A percentile compares a stretch with the other conserved stretches of the same genome.
Conservation (phyloP, 805 yeast species). For the Ogataea nitratoaversa region DNA sequence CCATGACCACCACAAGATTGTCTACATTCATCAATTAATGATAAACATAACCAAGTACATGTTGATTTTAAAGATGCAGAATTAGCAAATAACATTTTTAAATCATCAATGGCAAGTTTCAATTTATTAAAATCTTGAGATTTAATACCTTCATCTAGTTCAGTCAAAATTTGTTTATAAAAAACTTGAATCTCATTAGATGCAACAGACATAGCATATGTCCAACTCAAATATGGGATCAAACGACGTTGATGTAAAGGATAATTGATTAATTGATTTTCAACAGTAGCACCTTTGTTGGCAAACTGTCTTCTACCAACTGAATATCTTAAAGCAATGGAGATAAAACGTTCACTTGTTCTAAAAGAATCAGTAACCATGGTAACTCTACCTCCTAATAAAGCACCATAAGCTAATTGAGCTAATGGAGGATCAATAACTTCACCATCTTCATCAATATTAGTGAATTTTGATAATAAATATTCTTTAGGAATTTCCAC, state of each 20-base stretch:
- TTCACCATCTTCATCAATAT: slow-evolving; percentile 62
- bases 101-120: slow-evolving; percentile 46
- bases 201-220: slow-evolving; percentile 72
- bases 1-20: slow-evolving; percentile 98
- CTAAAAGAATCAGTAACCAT: slow-evolving; percentile 87
- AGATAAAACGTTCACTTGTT: slow-evolving; percentile 70
- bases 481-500: slow-evolving; percentile 80
- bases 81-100: slow-evolving; percentile 76
- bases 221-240: slow-evolving; percentile 76
- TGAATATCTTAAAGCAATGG: slow-evolving; percentile 86
- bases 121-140: slow-evolving; percentile 44
- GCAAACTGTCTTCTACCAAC: slow-evolving; percentile 84
- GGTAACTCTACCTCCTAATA: slow-evolving; percentile 81
- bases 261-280: slow-evolving; percentile 77
- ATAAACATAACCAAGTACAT: slow-evolving; percentile 80
- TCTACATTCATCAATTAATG: slow-evolving; percentile 81
- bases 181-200: slow-evolving; percentile 56
- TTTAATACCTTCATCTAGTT: slow-evolving; percentile 50
- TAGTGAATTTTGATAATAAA: slow-evolving; percentile 77
- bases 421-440: slow-evolving; percentile 81
- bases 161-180: slow-evolving; percentile 45
- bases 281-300: slow-evolving; percentile 40
- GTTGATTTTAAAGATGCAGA: slow-evolving; percentile 89
- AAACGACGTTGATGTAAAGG: slow-evolving; percentile 86
- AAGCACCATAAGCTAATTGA: slow-evolving; percentile 83